Evolutionary conservation across 495 filamentous ascomycete genomes (phyloP).

Genomic region (Durotheca rogersii): DNA sequence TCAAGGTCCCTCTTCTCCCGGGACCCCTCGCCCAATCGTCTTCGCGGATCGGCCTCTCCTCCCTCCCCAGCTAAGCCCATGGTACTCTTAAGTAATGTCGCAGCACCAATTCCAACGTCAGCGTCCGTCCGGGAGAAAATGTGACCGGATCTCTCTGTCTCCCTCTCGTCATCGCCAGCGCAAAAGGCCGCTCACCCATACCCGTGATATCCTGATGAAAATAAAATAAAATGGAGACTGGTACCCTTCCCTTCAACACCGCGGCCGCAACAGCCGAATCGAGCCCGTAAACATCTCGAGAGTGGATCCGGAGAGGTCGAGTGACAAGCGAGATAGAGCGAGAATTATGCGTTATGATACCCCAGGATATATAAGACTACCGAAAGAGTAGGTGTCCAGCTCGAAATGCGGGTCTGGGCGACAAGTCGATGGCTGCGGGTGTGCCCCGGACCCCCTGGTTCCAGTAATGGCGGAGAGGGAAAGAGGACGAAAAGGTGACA

Average conservation of each 20-base stretch:
- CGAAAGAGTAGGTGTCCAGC: slow-evolving; percentile 4
- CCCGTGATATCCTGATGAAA: slow-evolving; percentile 7
- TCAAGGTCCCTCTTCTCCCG: slow-evolving; percentile 1
- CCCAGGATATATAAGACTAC: slow-evolving; percentile 3
- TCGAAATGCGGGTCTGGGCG: slow-evolving; percentile 2
- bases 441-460: not conserved
- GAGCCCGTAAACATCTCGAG: slow-evolving; percentile 3
- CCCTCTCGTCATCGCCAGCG: slow-evolving; percentile 2
- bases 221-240: slow-evolving; percentile 2
- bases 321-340: slow-evolving; percentile 2
- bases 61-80: slow-evolving; percentile 6
- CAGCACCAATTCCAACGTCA: slow-evolving; percentile 3
- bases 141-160: not conserved
- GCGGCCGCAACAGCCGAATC: slow-evolving; percentile 9
- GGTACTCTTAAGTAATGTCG: slow-evolving; percentile 11
- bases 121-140: slow-evolving; percentile 1
- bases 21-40: slow-evolving; percentile 5
- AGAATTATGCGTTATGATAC: slow-evolving; percentile 19
- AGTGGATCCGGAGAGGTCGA: slow-evolving; percentile 4
- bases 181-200: slow-evolving; percentile 7
- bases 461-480: slow-evolving; percentile 1
- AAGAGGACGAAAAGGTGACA: not conserved
- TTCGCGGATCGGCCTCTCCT: slow-evolving; percentile 12
- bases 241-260: slow-evolving; percentile 14
- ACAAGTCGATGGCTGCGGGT: slow-evolving; percentile 4